phyloP scores from a whole-genome alignment of 2,329 filamentous ascomycete species.

The Parastagonospora nodorum region DNA sequence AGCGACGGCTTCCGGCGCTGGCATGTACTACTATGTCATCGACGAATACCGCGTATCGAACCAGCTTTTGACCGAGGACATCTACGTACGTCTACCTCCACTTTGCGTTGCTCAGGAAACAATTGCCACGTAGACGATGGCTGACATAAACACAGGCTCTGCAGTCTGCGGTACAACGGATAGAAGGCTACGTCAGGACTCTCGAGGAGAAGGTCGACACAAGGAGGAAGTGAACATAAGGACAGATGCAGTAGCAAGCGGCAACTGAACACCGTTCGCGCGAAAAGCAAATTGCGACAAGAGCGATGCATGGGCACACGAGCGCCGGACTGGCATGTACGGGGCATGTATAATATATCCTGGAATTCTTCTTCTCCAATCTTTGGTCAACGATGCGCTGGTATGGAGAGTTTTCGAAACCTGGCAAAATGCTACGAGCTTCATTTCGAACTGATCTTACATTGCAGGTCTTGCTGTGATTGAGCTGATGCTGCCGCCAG shows the following conservation, averaged over 20 bases:
- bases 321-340: background rate
- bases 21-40: slow-evolving; percentile 89
- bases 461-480: too few relatives aligned
- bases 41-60: slow-evolving; percentile 94
- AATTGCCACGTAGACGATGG: background rate
- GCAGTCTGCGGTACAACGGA: slow-evolving; percentile 82
- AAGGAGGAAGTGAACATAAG: slow-evolving; percentile 27
- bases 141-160: slow-evolving; percentile 62
- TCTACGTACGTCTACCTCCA: slow-evolving; percentile 72
- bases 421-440: too few relatives aligned
- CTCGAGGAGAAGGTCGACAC: slow-evolving; percentile 79
- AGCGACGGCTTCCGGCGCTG: slow-evolving; percentile 75
- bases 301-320: background rate
- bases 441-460: too few relatives aligned
- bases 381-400: too few relatives aligned
- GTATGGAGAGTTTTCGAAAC: too few relatives aligned
- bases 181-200: slow-evolving; percentile 80
- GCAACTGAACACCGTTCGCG: background rate
- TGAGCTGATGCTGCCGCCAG: too few relatives aligned
- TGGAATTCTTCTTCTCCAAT: background rate
- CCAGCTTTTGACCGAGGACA: slow-evolving; percentile 91
- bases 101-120: background rate
- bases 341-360: background rate
- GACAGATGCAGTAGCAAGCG: background rate
- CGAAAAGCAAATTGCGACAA: background rate